Evolutionary conservation across 371 early-diverging fungal genomes (phyloP), one percentile per base, ranked within the genome.

Genomic region (Lichtheimia ramosa): DNA sequence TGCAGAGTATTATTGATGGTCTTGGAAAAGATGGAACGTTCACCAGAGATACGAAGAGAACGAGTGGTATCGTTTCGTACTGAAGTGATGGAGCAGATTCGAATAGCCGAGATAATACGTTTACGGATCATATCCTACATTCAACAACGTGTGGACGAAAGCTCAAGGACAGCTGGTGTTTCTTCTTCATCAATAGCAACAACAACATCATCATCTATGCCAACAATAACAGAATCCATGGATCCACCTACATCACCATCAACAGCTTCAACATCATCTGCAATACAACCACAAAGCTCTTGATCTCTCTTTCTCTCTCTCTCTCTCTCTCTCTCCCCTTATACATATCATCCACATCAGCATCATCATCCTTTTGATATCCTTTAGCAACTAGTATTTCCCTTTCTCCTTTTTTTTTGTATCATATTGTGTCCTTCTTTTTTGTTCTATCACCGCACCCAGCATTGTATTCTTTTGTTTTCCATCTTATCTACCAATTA

Each of bases 11-110:
- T 78, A 15, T 25, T 78, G 20, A 48, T 73, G 13, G 64, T 73
- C 0, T 56, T 78, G 15, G 66, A 67, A 12, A 70, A 71, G 43
- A 73, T 78, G 66, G 68, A 74, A 56, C 39, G 51, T 13, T 51
- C 48, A 3, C 60, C 58, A 0, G 50, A 59, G 23, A 61, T 71
- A 8, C 69, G 65, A 18, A 50, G 62, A 27, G 77, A 73, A 48
- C 65, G 77, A 15, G 70, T 77, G 3, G 70, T 69, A 18, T 74
- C 74, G 7, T 74, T 77, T 59, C 68, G 74, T 5, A 27, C 64
- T 15, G 77, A 77, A 52, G 70, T 77, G 2, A 64, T 68, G 65
- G 69, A 71, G 49, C 71, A 73, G 49, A 67, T 69, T 63, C 67
- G 64, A 14, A 58, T 51, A 10, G 77, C 74, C 1, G 72, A 70